These are phyloP conservation scores for Wickerhamiella pararugosa DNA, from an alignment of 1,139 yeast genomes.

Conservation along the genomic window DNA sequence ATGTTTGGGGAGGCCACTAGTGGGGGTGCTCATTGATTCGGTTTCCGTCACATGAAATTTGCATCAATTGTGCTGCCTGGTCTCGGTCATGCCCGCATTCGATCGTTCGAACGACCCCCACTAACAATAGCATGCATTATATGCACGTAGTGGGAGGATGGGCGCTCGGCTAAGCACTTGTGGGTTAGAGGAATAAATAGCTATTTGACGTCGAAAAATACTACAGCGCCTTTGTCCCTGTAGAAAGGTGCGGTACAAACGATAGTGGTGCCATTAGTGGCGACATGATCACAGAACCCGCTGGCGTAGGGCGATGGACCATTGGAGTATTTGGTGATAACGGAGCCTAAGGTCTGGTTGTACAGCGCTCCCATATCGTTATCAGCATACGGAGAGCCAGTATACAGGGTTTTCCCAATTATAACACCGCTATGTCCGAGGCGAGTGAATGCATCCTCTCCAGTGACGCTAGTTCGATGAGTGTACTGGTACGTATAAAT, in stretches of 20 bases:
- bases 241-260: slow-evolving; percentile 1
- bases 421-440: slow-evolving; percentile 27
- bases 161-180: too few species aligned
- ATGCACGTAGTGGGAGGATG: too few species aligned
- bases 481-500: slow-evolving; percentile 13
- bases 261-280: not conserved
- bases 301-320: not conserved
- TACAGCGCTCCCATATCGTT: slow-evolving; percentile 33
- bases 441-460: slow-evolving; percentile 14
- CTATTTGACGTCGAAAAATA: not conserved
- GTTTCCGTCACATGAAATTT: too few species aligned
- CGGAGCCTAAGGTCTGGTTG: slow-evolving; percentile 21
- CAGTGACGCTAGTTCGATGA: slow-evolving; percentile 6
- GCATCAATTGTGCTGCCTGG: too few species aligned
- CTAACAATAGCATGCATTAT: too few species aligned
- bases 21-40: too few species aligned
- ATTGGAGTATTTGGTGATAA: not conserved
- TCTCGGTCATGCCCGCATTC: too few species aligned
- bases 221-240: not conserved
- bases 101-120: too few species aligned
- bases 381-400: slow-evolving; percentile 30
- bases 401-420: slow-evolving; percentile 18
- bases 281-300: not conserved
- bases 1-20: not conserved
- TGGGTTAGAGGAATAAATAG: too few species aligned